Percentiles rank a stretch among this genome's conserved stretches.
Conservation (phyloP, 441 rosid species). For the Gossypium davidsonii region DNA sequence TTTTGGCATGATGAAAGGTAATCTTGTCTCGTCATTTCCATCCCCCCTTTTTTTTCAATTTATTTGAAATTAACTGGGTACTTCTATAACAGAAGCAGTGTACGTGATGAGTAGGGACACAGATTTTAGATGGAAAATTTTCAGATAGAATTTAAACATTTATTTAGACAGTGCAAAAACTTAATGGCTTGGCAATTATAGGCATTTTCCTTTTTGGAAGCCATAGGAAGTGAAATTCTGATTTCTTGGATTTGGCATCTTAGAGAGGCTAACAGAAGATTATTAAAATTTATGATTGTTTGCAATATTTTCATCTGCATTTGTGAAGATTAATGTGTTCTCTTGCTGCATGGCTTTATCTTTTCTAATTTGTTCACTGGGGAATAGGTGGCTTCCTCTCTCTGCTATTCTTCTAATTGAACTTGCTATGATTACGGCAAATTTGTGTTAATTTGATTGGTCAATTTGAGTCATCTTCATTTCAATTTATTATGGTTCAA, state of each 20-base stretch:
- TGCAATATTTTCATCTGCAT: background rate
- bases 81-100: background rate
- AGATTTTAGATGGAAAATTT: conserved; percentile 3
- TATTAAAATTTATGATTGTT: background rate
- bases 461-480: background rate
- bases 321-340: background rate
- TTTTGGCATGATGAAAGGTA: conserved; percentile 99
- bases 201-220: background rate
- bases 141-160: background rate
- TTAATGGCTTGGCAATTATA: background rate
- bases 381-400: background rate
- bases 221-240: background rate
- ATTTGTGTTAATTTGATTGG: background rate
- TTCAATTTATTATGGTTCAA: background rate
- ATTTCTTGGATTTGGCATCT: background rate
- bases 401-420: background rate
- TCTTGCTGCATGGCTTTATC: background rate
- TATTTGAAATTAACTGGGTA: background rate
- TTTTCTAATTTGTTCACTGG: background rate
- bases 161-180: background rate
- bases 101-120: background rate
- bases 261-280: background rate
- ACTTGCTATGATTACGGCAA: background rate
- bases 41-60: background rate
- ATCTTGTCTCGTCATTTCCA: conserved; percentile 31